Percentiles rank a stretch among this genome's conserved stretches.
Conservation (phyloP, 2,329 filamentous ascomycete species). For the Bipolaris zeicola region DNA sequence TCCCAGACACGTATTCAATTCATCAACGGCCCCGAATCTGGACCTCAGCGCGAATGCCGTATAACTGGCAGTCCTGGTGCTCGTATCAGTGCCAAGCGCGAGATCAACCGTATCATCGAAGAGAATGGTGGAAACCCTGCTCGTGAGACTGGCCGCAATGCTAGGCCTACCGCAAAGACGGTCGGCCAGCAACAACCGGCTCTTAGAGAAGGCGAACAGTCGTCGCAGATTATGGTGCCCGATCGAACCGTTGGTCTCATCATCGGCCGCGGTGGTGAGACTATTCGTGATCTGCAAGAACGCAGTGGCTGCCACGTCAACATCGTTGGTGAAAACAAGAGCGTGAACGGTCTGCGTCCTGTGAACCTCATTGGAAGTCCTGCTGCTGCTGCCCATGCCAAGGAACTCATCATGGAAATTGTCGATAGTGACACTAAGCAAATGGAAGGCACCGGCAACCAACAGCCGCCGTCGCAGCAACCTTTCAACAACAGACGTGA, state of each 20-base stretch:
- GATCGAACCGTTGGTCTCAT: slow-evolving; percentile 92
- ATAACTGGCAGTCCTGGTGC: slow-evolving; percentile 76
- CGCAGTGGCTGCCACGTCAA: slow-evolving; percentile 94
- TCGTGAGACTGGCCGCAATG: slow-evolving; percentile 47
- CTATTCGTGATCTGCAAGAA: slow-evolving; percentile 89
- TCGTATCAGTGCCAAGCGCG: slow-evolving; percentile 77
- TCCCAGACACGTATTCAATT: slow-evolving; percentile 87
- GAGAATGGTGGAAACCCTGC: slow-evolving; percentile 70
- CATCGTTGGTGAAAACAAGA: slow-evolving; percentile 92
- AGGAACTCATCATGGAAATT: slow-evolving; percentile 90
- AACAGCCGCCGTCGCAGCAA: slow-evolving; percentile 22
- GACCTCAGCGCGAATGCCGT: slow-evolving; percentile 80
- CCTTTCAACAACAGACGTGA: slow-evolving; percentile 42
- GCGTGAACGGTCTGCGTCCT: slow-evolving; percentile 84
- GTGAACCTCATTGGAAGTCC: slow-evolving; percentile 86
- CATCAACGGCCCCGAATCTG: slow-evolving; percentile 75
- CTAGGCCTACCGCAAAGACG: slow-evolving; percentile 51
- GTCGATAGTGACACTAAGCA: slow-evolving; percentile 81
- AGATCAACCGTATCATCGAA: slow-evolving; percentile 86
- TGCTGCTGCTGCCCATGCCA: slow-evolving; percentile 75
- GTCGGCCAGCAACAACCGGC: slow-evolving; percentile 49
- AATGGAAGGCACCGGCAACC: slow-evolving; percentile 43
- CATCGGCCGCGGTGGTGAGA: slow-evolving; percentile 91
- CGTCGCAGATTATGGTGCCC: slow-evolving; percentile 91
- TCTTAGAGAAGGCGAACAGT: slow-evolving; percentile 79